phyloP scores from a whole-genome alignment of 2,329 filamentous ascomycete genomes.

The Westerdykella aurantiaca region DNA sequence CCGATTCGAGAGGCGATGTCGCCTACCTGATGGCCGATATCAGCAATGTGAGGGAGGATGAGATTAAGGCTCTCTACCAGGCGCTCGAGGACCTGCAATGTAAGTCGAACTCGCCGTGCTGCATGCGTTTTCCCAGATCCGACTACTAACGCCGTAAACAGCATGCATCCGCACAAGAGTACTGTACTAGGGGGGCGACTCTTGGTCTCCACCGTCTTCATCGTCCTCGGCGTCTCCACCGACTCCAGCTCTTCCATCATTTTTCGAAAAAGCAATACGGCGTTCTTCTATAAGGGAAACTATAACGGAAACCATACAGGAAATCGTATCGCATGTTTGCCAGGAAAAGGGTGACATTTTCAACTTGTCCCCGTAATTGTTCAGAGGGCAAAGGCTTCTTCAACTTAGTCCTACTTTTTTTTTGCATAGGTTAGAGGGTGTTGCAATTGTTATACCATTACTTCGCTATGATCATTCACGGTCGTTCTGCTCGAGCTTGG shows the following conservation, averaged over 20 bases:
- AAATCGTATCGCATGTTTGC: not conserved
- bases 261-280: not conserved
- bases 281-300: not conserved
- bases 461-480: no score
- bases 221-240: no score
- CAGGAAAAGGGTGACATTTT: no score
- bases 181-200: constrained; percentile 35
- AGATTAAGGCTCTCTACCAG: constrained; percentile 83
- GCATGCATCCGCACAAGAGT: constrained; percentile 45
- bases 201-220: not conserved
- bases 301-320: not conserved
- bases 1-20: constrained; percentile 86
- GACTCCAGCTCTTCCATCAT: not conserved
- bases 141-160: constrained; percentile 8
- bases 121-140: not conserved
- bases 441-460: not conserved
- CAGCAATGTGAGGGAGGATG: constrained; percentile 70
- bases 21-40: constrained; percentile 98
- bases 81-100: constrained; percentile 74
- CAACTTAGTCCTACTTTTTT: not conserved
- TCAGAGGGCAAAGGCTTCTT: no score
- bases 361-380: not conserved
- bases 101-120: constrained; percentile 43
- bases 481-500: no score
- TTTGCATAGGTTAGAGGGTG: not conserved